phyloP scores from a whole-genome alignment of 2,329 filamentous ascomycete genomes.

The Phialophora expanda region DNA sequence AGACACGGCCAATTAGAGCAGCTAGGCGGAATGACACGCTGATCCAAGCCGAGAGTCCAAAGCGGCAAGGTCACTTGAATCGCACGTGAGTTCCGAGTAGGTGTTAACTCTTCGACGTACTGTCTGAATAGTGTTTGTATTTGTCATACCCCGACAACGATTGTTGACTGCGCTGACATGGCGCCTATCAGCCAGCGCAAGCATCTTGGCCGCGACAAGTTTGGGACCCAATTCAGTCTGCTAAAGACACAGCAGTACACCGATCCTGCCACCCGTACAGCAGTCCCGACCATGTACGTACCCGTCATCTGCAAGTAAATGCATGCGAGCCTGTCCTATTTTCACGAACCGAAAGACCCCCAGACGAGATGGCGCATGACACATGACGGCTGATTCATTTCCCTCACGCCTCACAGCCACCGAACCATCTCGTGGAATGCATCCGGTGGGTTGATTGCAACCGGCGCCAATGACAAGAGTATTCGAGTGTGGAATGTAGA shows the following conservation, averaged over 20 bases:
- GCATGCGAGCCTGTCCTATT: slow-evolving; percentile 2
- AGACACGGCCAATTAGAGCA: no score
- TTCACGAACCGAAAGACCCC: not conserved
- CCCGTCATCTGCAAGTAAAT: slow-evolving; percentile 14
- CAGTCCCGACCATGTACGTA: slow-evolving; percentile 63
- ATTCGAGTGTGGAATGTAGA: slow-evolving; percentile 87
- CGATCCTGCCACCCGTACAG: slow-evolving; percentile 63
- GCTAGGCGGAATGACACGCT: no score
- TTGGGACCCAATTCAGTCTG: slow-evolving; percentile 68
- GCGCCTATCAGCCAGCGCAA: slow-evolving; percentile 44
- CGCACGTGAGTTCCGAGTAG: no score
- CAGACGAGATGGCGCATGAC: slow-evolving; percentile 16
- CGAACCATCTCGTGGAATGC: slow-evolving; percentile 89
- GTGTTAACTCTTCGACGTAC: no score
- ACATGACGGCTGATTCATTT: slow-evolving; percentile 29
- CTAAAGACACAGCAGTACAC: slow-evolving; percentile 74
- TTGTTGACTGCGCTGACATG: slow-evolving; percentile 20
- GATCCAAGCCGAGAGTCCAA: no score
- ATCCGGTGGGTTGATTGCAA: slow-evolving; percentile 80
- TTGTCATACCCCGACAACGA: not conserved
- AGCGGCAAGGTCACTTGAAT: no score
- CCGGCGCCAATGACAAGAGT: slow-evolving; percentile 83
- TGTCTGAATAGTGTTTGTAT: no score
- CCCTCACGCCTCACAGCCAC: slow-evolving; percentile 57
- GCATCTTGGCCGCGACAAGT: slow-evolving; percentile 67